Evolutionary conservation across 139 green algal genomes (phyloP).

Genomic region (Picochlorum sp.): DNA sequence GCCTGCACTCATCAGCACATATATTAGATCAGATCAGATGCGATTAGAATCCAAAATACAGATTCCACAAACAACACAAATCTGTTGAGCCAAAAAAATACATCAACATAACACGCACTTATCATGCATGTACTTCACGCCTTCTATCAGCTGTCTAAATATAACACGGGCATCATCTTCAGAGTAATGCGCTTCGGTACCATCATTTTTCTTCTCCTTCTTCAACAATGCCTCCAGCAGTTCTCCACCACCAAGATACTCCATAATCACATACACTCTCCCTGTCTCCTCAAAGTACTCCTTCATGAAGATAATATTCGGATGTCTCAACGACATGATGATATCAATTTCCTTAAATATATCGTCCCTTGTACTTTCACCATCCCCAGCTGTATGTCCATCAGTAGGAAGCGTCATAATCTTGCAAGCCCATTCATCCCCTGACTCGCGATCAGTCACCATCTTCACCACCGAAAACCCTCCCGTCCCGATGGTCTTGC

Average conservation of each 20-base stretch:
- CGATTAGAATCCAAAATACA: neutral
- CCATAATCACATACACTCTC: constrained; percentile 79
- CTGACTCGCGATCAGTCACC: constrained; percentile 35
- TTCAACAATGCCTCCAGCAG: constrained; percentile 73
- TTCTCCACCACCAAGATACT: constrained; percentile 68
- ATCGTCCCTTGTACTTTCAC: constrained; percentile 67
- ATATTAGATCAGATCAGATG: neutral
- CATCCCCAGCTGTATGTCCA: constrained; percentile 39
- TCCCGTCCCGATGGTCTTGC: constrained; percentile 65
- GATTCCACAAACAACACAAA: neutral
- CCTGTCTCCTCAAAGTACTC: constrained; percentile 81
- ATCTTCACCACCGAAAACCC: constrained; percentile 81
- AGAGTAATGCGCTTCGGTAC: constrained; percentile 40
- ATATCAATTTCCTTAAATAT: constrained; percentile 92
- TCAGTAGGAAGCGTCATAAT: constrained; percentile 71
- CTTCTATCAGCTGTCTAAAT: constrained; percentile 69
- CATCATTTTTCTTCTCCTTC: constrained; percentile 15
- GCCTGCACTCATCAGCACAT: too few species aligned
- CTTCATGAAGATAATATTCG: constrained; percentile 75
- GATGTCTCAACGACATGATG: constrained; percentile 61
- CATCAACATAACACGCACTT: too few species aligned
- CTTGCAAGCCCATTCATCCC: constrained; percentile 69
- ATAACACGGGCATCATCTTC: constrained; percentile 59
- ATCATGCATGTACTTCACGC: constrained; percentile 76
- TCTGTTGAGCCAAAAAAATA: constrained; percentile 24